Evolutionary conservation across 768 basidiomycete genomes (phyloP), one percentile per base, ranked within the genome.

Genomic region (Boletellus ananas): DNA sequence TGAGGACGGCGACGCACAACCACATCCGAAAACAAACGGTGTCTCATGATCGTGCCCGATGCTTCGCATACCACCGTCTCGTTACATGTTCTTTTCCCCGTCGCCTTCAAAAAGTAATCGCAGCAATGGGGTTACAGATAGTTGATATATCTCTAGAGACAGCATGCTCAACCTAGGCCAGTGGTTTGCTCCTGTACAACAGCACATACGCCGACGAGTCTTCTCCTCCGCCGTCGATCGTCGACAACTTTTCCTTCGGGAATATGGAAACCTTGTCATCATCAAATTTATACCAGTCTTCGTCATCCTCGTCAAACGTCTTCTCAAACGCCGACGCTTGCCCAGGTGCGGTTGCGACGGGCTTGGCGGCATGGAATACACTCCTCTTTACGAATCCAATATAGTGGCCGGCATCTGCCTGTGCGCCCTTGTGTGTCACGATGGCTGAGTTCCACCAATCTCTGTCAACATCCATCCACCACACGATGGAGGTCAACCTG

Each of bases 221-320:
- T 72, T 94, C 89, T 5, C 84, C 94, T 53, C 95, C 95, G 6
- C 95, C 95, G 55, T 94, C 93, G 50, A 97, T 77, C 8, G 83
- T 83, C 23, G 78, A 62, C 51, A 99, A 72, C 70, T 92, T 95
- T 65, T 94, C 93, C 67, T 78, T 79, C 1, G 83, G 83, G 68
- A 98, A 94, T 47, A 85, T 57, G 16, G 90, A 86, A 34, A 91
- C 94, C 70, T 92, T 95, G 56, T 95, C 92, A 58, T 97, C 94
- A 61, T 97, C 95, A 62, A 94, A 97, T 71, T 94, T 95, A 73
- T 87, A 90, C 95, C 95, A 90, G 62, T 87, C 87, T 54, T 88
- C 85, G 43, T 90, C 84, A 39, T 83, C 81, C 42, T 84, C 66
- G 49, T 75, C 76, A 40, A 59, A 59, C 17, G 55, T 50, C 21